Percentiles rank a stretch among this genome's conserved stretches.
Conservation (phyloP, 805 yeast genomes). For the Metschnikowia anglica region DNA sequence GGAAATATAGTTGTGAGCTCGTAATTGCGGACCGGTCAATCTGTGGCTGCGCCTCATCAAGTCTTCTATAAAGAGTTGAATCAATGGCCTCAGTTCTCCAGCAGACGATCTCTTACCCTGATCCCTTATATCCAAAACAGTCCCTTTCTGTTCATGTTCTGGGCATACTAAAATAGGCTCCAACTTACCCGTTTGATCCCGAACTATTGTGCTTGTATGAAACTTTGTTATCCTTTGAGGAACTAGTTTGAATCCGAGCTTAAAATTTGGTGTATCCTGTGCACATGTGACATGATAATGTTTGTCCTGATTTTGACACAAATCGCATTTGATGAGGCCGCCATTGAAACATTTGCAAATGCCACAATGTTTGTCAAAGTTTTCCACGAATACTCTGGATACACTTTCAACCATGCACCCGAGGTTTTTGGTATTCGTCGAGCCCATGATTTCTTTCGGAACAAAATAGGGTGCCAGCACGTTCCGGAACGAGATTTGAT, state of each 20-base stretch:
- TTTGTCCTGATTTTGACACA: constrained; percentile 34
- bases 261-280: constrained; percentile 43
- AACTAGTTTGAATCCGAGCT: constrained; percentile 53
- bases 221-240: constrained; percentile 22
- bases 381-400: constrained; percentile 27
- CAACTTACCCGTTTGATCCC: constrained; percentile 37
- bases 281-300: constrained; percentile 59
- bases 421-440: constrained; percentile 8
- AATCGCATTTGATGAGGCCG: constrained; percentile 46
- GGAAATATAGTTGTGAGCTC: constrained; percentile 31
- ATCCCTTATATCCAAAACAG: constrained; percentile 31
- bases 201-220: constrained; percentile 19
- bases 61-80: constrained; percentile 43
- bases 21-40: constrained; percentile 34
- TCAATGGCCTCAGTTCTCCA: constrained; percentile 36
- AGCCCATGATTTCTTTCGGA: constrained; percentile 7
- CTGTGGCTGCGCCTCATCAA: constrained; percentile 21
- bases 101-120: constrained; percentile 24
- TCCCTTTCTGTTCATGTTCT: constrained; percentile 29
- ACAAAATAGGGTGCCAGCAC: constrained; percentile 13
- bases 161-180: constrained; percentile 47
- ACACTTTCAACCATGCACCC: constrained; percentile 29
- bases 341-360: constrained; percentile 51
- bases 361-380: constrained; percentile 39
- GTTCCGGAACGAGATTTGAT: constrained; percentile 27